A percentile compares a stretch with the other conserved stretches of the same genome.
These are phyloP conservation scores for Biscutella laevigata DNA, from an alignment of 441 rosid species.

Conservation along the genomic window DNA sequence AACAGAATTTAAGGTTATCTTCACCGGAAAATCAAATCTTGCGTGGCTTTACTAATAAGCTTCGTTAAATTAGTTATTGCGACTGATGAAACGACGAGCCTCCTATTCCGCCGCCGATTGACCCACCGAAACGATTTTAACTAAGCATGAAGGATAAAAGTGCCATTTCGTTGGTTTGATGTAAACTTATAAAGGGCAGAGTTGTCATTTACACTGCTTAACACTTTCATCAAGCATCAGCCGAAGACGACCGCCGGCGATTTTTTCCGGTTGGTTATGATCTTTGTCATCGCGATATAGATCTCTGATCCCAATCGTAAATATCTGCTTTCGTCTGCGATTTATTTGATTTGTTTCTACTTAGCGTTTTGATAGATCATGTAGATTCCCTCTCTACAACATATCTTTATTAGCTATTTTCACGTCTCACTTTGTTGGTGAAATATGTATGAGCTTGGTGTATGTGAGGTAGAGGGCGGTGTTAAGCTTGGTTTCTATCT, in stretches of 20 bases:
- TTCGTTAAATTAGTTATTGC: not conserved
- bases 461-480: not conserved
- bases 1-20: not conserved
- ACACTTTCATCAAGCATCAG: constrained; percentile 17
- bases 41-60: not conserved
- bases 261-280: not conserved
- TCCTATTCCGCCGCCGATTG: not conserved
- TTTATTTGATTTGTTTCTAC: constrained; percentile 3
- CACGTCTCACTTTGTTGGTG: not conserved
- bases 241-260: constrained; percentile 19
- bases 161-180: not conserved
- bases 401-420: not conserved
- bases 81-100: not conserved
- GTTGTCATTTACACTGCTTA: not conserved
- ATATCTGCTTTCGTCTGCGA: not conserved
- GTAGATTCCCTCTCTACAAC: constrained; percentile 1
- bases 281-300: not conserved
- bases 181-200: not conserved
- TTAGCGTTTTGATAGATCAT: constrained; percentile 13
- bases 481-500: not conserved
- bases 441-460: not conserved
- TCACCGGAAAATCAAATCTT: constrained; percentile 1
- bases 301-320: constrained; percentile 9
- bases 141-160: not conserved
- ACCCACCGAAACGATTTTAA: not conserved